phyloP scores from a whole-genome alignment of 2,329 filamentous ascomycete genomes.

The Tolypocladium nubicola region DNA sequence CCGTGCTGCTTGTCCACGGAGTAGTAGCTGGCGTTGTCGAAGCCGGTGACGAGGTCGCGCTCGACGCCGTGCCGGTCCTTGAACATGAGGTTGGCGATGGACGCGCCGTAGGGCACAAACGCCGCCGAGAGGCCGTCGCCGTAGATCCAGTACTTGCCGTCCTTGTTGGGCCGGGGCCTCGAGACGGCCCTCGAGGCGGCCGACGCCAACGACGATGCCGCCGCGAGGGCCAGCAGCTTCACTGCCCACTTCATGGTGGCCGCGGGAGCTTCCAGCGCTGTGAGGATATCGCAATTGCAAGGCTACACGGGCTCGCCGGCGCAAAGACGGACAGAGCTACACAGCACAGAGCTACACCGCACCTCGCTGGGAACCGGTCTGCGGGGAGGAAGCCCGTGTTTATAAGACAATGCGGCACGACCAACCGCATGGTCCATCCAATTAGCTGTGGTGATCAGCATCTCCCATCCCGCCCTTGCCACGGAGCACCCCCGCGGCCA shows the following conservation, averaged over 20 bases:
- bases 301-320: background rate
- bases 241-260: conserved; percentile 12
- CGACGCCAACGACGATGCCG: conserved; percentile 7
- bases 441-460: background rate
- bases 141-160: conserved; percentile 63
- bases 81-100: conserved; percentile 61
- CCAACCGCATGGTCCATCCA: background rate
- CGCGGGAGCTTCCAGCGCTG: background rate
- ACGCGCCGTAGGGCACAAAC: conserved; percentile 67
- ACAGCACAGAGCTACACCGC: background rate
- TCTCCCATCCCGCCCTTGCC: background rate
- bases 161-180: conserved; percentile 33
- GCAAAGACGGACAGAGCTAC: background rate
- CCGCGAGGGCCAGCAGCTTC: conserved; percentile 7
- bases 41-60: conserved; percentile 63
- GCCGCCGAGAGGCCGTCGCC: conserved; percentile 55
- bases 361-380: background rate
- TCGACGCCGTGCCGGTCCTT: conserved; percentile 57
- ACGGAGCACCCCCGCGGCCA: background rate
- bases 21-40: conserved; percentile 68
- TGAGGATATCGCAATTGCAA: background rate
- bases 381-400: background rate
- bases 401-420: background rate
- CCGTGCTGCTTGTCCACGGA: conserved; percentile 51
- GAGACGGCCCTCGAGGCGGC: conserved; percentile 3